Conservation (phyloP, 116 monocot genomes). For the Dioscorea cayenensis region DNA sequence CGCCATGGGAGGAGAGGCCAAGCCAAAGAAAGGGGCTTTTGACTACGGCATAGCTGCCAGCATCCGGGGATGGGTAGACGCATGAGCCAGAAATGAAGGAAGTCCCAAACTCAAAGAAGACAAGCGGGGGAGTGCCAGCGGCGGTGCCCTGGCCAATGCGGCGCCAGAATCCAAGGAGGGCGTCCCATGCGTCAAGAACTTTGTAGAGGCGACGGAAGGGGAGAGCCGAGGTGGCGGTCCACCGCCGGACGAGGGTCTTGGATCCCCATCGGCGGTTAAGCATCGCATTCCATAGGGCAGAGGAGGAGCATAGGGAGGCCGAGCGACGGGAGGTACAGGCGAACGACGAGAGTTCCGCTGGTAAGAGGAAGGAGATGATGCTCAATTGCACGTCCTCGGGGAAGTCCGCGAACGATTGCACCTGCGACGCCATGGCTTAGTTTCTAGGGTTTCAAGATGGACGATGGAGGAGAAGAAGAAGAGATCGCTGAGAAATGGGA, state of each 20-base stretch:
- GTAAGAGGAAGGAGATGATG: constrained; percentile 71
- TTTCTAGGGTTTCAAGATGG: neutral
- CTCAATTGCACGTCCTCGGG: constrained; percentile 74
- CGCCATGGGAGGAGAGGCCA: constrained; percentile 38
- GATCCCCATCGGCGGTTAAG: constrained; percentile 77
- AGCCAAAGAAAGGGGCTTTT: constrained; percentile 76
- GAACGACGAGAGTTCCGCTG: constrained; percentile 51
- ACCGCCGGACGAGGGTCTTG: constrained; percentile 30
- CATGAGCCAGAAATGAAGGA: constrained; percentile 58
- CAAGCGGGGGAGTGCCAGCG: constrained; percentile 24
- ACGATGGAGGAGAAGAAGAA: neutral
- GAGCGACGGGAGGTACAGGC: constrained; percentile 78
- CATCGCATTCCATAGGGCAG: constrained; percentile 54
- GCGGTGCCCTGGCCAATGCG: constrained; percentile 32
- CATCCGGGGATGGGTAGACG: constrained; percentile 41
- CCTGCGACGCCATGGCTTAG: neutral
- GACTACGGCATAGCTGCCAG: constrained; percentile 37
- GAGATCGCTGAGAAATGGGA: neutral
- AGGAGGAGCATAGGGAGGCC: constrained; percentile 41
- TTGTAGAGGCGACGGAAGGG: constrained; percentile 32
- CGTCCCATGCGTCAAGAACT: constrained; percentile 55
- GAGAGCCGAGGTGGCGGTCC: constrained; percentile 14
- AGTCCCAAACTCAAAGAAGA: constrained; percentile 81
- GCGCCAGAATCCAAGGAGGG: constrained; percentile 93
- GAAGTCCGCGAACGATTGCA: constrained; percentile 46